Conservation (phyloP, 2,329 filamentous ascomycete genomes). For the Microcera coccophila region DNA sequence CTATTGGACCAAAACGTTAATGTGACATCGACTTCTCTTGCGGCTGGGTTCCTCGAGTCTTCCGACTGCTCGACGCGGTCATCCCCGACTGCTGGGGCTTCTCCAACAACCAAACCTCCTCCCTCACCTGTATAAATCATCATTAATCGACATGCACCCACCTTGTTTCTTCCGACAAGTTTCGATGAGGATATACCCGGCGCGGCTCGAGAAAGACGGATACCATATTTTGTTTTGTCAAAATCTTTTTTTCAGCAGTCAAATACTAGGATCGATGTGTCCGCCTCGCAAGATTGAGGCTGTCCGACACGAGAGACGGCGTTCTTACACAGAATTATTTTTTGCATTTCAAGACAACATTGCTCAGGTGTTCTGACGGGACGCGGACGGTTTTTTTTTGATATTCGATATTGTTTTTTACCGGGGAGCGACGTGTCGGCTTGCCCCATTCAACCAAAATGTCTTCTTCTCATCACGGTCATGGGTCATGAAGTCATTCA, state of each 20-base stretch:
- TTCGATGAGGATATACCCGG: slow-evolving; percentile 35
- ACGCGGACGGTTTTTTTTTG: slow-evolving; percentile 19
- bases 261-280: slow-evolving; percentile 28
- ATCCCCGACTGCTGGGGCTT: slow-evolving; percentile 28
- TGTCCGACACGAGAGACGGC: slow-evolving; percentile 42
- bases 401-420: slow-evolving; percentile 30
- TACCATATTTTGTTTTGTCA: slow-evolving; percentile 42
- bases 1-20: slow-evolving; percentile 30
- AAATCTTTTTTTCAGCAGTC: slow-evolving; percentile 28
- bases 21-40: slow-evolving; percentile 41
- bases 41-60: slow-evolving; percentile 38
- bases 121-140: slow-evolving; percentile 47
- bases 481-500: slow-evolving; percentile 47
- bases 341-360: slow-evolving; percentile 43
- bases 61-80: slow-evolving; percentile 25
- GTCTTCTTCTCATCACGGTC: slow-evolving; percentile 30
- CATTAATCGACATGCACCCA: slow-evolving; percentile 43
- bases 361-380: slow-evolving; percentile 45
- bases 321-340: slow-evolving; percentile 25
- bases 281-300: slow-evolving; percentile 32
- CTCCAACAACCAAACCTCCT: slow-evolving; percentile 22
- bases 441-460: slow-evolving; percentile 27
- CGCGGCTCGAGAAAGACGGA: slow-evolving; percentile 44
- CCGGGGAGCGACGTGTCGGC: slow-evolving; percentile 22
- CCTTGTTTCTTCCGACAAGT: slow-evolving; percentile 29